Conservation (phyloP, 176 grass and related monocot genomes). For the Avena sativa region DNA sequence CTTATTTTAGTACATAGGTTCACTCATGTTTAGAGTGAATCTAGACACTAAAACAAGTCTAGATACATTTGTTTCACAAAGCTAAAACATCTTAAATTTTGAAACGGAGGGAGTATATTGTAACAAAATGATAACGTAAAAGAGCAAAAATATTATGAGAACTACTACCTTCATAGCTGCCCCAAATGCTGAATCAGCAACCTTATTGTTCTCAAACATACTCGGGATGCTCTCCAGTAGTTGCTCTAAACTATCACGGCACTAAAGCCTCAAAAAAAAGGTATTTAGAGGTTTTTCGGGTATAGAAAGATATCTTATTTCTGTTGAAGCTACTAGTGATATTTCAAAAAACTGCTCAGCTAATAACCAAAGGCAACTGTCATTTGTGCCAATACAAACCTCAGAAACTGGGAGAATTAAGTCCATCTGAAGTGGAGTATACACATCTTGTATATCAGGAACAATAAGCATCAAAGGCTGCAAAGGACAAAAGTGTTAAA, state of each 20-base stretch:
- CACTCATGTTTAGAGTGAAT: no score
- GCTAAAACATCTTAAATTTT: no score
- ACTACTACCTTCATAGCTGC: conserved; percentile 85
- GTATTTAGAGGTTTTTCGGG: conserved; percentile 25
- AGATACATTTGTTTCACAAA: no score
- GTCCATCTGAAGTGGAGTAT: conserved; percentile 79
- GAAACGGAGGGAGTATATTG: neutral
- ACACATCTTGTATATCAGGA: conserved; percentile 86
- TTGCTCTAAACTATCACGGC: conserved; percentile 76
- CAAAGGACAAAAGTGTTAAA: conserved; percentile 33
- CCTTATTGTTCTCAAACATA: conserved; percentile 78
- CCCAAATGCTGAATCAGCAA: conserved; percentile 83
- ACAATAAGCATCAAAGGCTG: conserved; percentile 94
- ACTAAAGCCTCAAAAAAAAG: conserved; percentile 60
- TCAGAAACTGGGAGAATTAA: conserved; percentile 75
- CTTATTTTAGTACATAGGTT: no score
- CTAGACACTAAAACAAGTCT: no score
- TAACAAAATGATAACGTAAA: conserved; percentile 12
- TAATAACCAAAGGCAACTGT: conserved; percentile 15
- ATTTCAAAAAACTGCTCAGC: conserved; percentile 11
- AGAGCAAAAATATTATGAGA: conserved; percentile 15
- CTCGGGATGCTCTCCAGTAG: conserved; percentile 81
- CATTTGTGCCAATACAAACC: conserved; percentile 54
- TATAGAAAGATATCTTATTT: conserved; percentile 43
- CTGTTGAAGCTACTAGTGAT: conserved; percentile 19